Evolutionary conservation across 352 stramenopile species (phyloP), one percentile per base, ranked within the genome.

Genomic region (Phytopythium litorale): DNA sequence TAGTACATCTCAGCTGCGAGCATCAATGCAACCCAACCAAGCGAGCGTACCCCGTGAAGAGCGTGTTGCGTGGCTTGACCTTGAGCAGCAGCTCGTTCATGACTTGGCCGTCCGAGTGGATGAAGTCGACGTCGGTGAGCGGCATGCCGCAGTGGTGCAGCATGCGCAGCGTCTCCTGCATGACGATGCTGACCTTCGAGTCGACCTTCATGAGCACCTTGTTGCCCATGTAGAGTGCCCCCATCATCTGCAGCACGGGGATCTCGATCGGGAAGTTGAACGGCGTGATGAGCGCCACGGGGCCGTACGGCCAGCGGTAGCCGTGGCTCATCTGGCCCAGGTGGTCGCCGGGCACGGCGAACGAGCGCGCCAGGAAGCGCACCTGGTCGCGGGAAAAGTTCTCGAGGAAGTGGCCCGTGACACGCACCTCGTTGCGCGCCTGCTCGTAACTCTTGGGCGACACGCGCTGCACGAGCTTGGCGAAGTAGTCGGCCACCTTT

Each of bases 251-350:
- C n/a, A 99, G 84, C 58, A 98, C 87, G 1, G 97, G 97, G 76
- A 99, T 99, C 76, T 99, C 96, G 66, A 81, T 99, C 45, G 69
- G 97, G 70, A 99, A 99, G 78, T 99, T 99, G 79, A 99, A 99
- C 11, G 97, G 97, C 61, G 96, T 96, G 56, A 99, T 96, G 23
- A 99, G 82, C 32, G 95, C 94, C 23, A 99, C 96, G 4, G 96
- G 91, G 23, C 97, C 97, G 66, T 96, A 97, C 15, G 97, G 97
- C 95, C 95, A 99, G 56, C 97, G 93, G 81, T 99, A 95, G 40
- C 97, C 97, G 60, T 91, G 72, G 59, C 87, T 98, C 46, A 92
- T 82, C 79, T 99, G 97, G 30, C 97, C 97, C 57, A 88, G 78
- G 75, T 99, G 97, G 81, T 99, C 97, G 37, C 97, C 97, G 0